These are phyloP conservation scores for Deinandra increscens DNA, from an alignment of 129 eudicot species.

Conservation along the genomic window DNA sequence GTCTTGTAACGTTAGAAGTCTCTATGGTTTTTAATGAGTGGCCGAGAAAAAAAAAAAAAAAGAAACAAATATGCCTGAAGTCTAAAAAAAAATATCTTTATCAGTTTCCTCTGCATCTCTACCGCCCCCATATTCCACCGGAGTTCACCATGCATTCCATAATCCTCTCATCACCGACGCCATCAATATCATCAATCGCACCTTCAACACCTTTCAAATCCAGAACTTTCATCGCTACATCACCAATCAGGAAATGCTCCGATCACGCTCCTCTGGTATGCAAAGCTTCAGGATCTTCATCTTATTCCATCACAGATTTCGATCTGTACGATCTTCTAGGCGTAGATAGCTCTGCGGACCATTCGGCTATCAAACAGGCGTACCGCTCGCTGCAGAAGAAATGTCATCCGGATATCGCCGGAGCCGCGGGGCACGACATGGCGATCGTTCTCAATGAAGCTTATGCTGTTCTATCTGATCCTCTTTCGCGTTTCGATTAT, in stretches of 20 bases:
- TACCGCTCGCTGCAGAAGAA: conserved; percentile 79
- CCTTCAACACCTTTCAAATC: conserved; percentile 23
- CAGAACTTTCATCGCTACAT: conserved; percentile 20
- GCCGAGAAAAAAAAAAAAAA: conserved; percentile 22
- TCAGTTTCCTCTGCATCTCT: background rate
- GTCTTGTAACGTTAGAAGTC: too few species aligned
- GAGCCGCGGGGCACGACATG: conserved; percentile 89
- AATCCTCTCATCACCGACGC: conserved; percentile 28
- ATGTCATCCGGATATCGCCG: conserved; percentile 98
- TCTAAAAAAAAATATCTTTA: conserved; percentile 19
- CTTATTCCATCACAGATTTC: conserved; percentile 51
- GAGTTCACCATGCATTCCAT: conserved; percentile 37
- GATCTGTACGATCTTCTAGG: conserved; percentile 87
- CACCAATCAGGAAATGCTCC: conserved; percentile 8
- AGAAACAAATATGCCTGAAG: background rate
- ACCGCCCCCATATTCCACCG: conserved; percentile 8
- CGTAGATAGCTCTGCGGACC: conserved; percentile 60
- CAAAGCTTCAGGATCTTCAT: conserved; percentile 38
- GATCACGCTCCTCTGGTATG: conserved; percentile 30
- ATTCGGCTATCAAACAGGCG: conserved; percentile 54
- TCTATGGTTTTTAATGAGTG: background rate
- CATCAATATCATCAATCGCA: conserved; percentile 27
- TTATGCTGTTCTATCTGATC: conserved; percentile 83
- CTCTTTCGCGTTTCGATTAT: conserved; percentile 56
- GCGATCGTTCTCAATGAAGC: conserved; percentile 91